Base-by-base conservation (phyloP, 192 early-diverging fungal genomes). In the Jimgerdemannia lactiflua region DNA sequence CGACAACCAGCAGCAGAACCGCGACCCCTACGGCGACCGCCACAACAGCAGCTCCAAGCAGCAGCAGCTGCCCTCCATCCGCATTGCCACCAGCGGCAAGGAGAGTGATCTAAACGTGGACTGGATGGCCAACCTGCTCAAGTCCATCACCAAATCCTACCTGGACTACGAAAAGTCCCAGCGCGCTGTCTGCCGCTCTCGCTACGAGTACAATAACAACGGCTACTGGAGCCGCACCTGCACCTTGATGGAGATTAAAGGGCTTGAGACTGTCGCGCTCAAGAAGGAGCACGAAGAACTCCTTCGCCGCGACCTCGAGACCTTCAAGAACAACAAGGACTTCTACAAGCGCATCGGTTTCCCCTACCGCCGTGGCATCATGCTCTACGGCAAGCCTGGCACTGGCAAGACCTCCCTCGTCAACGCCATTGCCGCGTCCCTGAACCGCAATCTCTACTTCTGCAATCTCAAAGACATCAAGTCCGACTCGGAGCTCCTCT, bases 271-370 rank as follows among this genome's bases (percentile, higher is more conserved):
- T 10, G 89, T 91, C 7, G 89, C 90, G 17, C 83, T 91, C 29
- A 81, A 87, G 67, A 70, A 78, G 42, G 42, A 74, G 11, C 77
- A 88, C 54, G 89, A 91, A 78, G 67, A 72, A 29, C 74, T 88
- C 4, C 44, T 91, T 6, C 70, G 70, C 42, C 70, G 77, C 19
- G 89, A 91, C 71, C 72, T 91, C 10, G 74, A 81, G 43, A 82
- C 86, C 0, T 91, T 91, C 74, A 66, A 75, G 63, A 77, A 78
- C 42, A 86, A 89, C 75, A 80, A 85, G 72, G 79, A 82, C 2
- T 91, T 91, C 72, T 91, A 91, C 78, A 74, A 74, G 43, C 77
- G 88, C 3, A 88, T 91, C 70, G 90, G 90, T 7, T 83, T 91
- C 14, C 88, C 90, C 19, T 91, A 90, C 82, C 78, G 87, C 39